Conservation (phyloP, 306 rosid species). For the Sindora glabra region DNA sequence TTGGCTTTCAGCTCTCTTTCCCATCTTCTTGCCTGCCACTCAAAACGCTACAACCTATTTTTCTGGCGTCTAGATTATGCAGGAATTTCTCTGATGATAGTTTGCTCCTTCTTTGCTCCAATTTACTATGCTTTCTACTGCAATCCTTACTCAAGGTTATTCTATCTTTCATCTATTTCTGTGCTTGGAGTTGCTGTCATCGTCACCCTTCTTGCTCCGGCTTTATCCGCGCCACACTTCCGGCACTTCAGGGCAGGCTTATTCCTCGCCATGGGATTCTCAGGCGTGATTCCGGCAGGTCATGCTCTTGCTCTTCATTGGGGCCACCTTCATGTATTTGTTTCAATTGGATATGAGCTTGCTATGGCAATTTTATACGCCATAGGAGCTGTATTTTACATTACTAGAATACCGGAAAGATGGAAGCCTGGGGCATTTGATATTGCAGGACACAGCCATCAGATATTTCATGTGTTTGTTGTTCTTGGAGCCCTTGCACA, state of each 20-base stretch:
- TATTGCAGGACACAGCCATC: slow-evolving; percentile 94
- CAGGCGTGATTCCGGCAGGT: slow-evolving; percentile 67
- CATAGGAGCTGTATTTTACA: slow-evolving; percentile 59
- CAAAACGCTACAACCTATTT: slow-evolving; percentile 56
- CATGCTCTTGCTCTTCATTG: slow-evolving; percentile 61
- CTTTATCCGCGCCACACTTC: slow-evolving; percentile 53
- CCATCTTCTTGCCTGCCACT: slow-evolving; percentile 85
- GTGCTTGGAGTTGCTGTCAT: slow-evolving; percentile 49
- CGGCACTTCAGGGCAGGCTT: slow-evolving; percentile 57
- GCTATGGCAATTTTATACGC: slow-evolving; percentile 67
- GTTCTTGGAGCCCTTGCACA: slow-evolving; percentile 82
- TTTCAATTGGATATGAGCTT: slow-evolving; percentile 63
- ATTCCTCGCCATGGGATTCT: slow-evolving; percentile 84
- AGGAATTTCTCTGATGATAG: slow-evolving; percentile 82
- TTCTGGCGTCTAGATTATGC: slow-evolving; percentile 96
- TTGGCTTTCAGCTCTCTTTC: slow-evolving; percentile 73
- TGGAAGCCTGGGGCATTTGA: slow-evolving; percentile 92
- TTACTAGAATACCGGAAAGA: slow-evolving; percentile 65
- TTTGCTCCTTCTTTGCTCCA: slow-evolving; percentile 81
- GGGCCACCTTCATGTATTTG: slow-evolving; percentile 35
- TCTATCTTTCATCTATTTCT: slow-evolving; percentile 65
- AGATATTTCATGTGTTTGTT: slow-evolving; percentile 80
- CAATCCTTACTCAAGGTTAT: slow-evolving; percentile 31
- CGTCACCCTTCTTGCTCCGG: slow-evolving; percentile 60
- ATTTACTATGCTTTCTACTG: slow-evolving; percentile 72